These are phyloP conservation scores for Fusarium sp. DNA, from an alignment of 2,329 filamentous ascomycete genomes.

Conservation along the genomic window DNA sequence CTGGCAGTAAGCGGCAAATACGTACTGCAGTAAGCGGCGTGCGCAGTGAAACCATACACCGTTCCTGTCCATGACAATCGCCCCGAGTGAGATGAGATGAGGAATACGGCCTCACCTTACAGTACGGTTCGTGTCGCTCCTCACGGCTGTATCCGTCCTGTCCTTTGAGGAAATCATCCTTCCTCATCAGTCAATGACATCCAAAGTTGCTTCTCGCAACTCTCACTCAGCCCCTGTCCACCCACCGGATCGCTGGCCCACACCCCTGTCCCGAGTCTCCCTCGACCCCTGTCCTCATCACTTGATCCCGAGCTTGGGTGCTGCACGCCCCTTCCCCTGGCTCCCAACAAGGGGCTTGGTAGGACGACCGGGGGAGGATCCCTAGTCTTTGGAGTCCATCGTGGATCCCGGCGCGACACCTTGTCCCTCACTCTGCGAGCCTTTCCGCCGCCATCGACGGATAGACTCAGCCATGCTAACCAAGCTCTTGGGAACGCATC, in stretches of 20 bases:
- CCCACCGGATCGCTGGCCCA: slow-evolving; percentile 28
- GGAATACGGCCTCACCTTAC: not conserved
- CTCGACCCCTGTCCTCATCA: slow-evolving; percentile 21
- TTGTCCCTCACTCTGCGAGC: slow-evolving; percentile 36
- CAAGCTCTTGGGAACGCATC: slow-evolving; percentile 47
- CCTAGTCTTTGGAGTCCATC: slow-evolving; percentile 34
- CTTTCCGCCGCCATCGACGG: slow-evolving; percentile 49
- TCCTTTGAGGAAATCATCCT: not conserved
- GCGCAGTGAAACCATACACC: not conserved
- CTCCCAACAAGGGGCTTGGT: slow-evolving; percentile 9
- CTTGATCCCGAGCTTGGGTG: slow-evolving; percentile 6
- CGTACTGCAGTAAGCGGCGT: slow-evolving; percentile 6
- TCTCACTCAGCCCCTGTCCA: not conserved
- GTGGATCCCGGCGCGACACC: slow-evolving; percentile 33
- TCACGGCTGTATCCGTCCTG: not conserved
- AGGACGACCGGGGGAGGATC: slow-evolving; percentile 26
- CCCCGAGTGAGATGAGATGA: not conserved
- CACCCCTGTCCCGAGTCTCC: slow-evolving; percentile 22
- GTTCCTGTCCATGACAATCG: not conserved
- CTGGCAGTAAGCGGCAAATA: slow-evolving; percentile 16
- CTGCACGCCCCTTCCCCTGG: slow-evolving; percentile 33
- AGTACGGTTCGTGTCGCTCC: slow-evolving; percentile 6
- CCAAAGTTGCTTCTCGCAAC: slow-evolving; percentile 9
- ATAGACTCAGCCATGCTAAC: slow-evolving; percentile 51
- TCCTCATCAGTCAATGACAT: not conserved